Evolutionary conservation across 2,329 filamentous ascomycete genomes (phyloP).

Genomic region (Claviceps monticola): DNA sequence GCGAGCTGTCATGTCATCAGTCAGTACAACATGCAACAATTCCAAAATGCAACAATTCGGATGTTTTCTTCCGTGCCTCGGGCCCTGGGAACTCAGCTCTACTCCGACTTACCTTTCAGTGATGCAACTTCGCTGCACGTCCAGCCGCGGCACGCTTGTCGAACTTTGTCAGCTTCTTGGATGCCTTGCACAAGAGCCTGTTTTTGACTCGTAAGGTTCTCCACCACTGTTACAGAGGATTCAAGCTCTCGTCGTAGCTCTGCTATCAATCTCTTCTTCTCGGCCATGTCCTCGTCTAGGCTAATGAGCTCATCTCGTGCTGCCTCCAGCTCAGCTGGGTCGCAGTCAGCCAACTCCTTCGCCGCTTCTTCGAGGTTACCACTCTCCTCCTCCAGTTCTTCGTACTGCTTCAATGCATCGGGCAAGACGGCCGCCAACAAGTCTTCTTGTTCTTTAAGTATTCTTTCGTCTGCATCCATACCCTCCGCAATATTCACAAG

Average conservation of each 20-base stretch:
- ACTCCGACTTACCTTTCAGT: slow-evolving; percentile 53
- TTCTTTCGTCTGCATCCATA: slow-evolving; percentile 59
- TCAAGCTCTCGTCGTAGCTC: slow-evolving; percentile 52
- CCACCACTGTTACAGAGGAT: slow-evolving; percentile 51
- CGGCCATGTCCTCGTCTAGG: slow-evolving; percentile 53
- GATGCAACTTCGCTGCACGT: slow-evolving; percentile 64
- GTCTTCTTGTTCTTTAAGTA: slow-evolving; percentile 53
- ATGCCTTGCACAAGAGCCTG: slow-evolving; percentile 60
- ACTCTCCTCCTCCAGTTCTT: slow-evolving; percentile 48
- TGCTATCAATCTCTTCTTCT: slow-evolving; percentile 54
- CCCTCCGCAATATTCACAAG: slow-evolving; percentile 61
- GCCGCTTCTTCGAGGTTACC: slow-evolving; percentile 57
- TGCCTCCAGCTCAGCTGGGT: slow-evolving; percentile 62
- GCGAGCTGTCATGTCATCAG: slow-evolving; percentile 32
- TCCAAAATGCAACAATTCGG: too few relatives aligned
- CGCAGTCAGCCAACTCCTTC: slow-evolving; percentile 62
- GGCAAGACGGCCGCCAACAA: slow-evolving; percentile 58
- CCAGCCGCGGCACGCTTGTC: slow-evolving; percentile 84
- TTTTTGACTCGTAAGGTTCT: slow-evolving; percentile 51
- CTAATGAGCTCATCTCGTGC: slow-evolving; percentile 55
- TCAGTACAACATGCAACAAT: slow-evolving; percentile 19
- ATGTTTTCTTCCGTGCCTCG: too few relatives aligned
- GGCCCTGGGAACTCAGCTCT: too few relatives aligned
- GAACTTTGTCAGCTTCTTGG: slow-evolving; percentile 64
- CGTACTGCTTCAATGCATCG: slow-evolving; percentile 43